Conservation (phyloP, 1,284 basidiomycete species). For the Ceratobasidium sp. region DNA sequence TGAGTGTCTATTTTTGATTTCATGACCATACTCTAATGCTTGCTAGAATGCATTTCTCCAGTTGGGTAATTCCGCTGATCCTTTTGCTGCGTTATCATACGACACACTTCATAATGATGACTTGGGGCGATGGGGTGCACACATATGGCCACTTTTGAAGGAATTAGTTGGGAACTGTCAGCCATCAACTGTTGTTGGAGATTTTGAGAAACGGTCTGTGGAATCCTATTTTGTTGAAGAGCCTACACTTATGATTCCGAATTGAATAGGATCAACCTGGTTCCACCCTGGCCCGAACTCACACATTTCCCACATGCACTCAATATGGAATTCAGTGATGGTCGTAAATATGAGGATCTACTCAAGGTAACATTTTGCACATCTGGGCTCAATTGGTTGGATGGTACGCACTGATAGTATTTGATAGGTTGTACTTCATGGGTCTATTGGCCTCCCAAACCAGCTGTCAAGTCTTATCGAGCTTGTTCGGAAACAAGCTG, state of each 20-base stretch:
- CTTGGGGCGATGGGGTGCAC: conserved; percentile 2
- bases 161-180: neutral
- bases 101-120: conserved; percentile 15
- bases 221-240: neutral
- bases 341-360: neutral
- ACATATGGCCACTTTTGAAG: neutral
- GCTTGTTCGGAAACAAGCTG: neutral
- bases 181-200: neutral
- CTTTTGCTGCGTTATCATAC: neutral
- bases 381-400: too few relatives aligned
- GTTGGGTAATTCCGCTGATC: neutral
- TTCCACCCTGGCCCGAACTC: neutral
- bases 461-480: neutral
- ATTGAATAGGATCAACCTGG: neutral
- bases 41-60: neutral
- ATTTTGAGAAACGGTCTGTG: neutral
- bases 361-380: neutral
- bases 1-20: neutral
- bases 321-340: neutral
- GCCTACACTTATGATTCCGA: neutral
- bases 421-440: conserved; percentile 1
- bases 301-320: neutral
- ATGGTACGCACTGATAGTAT: neutral
- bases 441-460: neutral
- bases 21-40: too few relatives aligned